Evolutionary conservation across 352 stramenopile genomes (phyloP).

Genomic region (Aphanomyces euteiches): DNA sequence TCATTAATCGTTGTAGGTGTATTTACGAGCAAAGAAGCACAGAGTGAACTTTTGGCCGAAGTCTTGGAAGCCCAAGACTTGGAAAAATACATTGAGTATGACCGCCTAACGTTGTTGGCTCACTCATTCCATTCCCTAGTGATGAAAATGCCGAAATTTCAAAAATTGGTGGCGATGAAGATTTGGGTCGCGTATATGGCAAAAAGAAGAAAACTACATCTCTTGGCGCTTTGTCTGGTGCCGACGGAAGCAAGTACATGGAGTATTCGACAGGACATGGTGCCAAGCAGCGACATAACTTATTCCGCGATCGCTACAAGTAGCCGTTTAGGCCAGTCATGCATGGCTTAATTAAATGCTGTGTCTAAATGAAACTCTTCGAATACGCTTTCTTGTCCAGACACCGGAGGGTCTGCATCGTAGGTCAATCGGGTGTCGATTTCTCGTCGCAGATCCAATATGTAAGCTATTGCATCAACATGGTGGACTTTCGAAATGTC

Average conservation of each 20-base stretch:
- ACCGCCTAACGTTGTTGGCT: not conserved
- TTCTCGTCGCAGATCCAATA: slow-evolving; percentile 10
- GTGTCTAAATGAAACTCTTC: no score
- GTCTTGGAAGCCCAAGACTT: slow-evolving; percentile 71
- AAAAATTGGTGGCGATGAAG: slow-evolving; percentile 66
- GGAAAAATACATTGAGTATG: slow-evolving; percentile 60
- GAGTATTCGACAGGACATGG: slow-evolving; percentile 79
- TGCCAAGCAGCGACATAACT: slow-evolving; percentile 81
- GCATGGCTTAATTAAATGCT: no score
- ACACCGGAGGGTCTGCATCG: not conserved
- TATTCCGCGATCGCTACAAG: slow-evolving; percentile 80
- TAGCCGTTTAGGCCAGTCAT: not conserved
- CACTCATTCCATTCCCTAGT: not conserved
- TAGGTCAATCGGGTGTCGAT: slow-evolving; percentile 1
- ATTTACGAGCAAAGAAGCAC: slow-evolving; percentile 75
- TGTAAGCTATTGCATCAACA: slow-evolving; percentile 2
- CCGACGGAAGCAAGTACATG: slow-evolving; percentile 81
- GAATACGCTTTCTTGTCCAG: not conserved
- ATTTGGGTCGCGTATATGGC: slow-evolving; percentile 64
- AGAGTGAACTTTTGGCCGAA: slow-evolving; percentile 70
- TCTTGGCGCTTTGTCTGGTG: slow-evolving; percentile 69
- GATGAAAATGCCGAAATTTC: slow-evolving; percentile 69
- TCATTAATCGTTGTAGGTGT: slow-evolving; percentile 36
- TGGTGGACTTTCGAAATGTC: not conserved
- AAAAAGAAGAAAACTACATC: slow-evolving; percentile 80